Evolutionary conservation across 139 green algal species (phyloP).

Genomic region (Mychonastes homosphaera): DNA sequence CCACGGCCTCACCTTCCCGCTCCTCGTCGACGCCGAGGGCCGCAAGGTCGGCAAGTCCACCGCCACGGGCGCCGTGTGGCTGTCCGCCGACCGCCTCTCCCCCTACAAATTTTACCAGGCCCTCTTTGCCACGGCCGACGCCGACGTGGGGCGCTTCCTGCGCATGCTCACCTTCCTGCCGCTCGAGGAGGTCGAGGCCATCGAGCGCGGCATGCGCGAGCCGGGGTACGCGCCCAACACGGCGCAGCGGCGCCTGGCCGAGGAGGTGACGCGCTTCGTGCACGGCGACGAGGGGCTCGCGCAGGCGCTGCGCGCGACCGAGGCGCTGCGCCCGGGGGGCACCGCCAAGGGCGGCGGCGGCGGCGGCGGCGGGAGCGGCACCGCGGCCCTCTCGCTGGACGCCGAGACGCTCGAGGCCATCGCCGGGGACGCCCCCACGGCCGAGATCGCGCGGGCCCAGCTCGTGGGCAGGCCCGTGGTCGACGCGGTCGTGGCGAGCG

Average conservation of each 20-base stretch:
- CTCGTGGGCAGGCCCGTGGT: slow-evolving; percentile 40
- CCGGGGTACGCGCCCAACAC: slow-evolving; percentile 74
- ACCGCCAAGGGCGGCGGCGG: not conserved
- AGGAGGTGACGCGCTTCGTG: slow-evolving; percentile 92
- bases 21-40: slow-evolving; percentile 66
- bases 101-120: slow-evolving; percentile 99
- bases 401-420: slow-evolving; percentile 63
- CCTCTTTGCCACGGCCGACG: slow-evolving; percentile 70
- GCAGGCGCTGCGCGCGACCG: slow-evolving; percentile 76
- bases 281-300: slow-evolving; percentile 83
- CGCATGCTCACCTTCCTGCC: slow-evolving; percentile 92
- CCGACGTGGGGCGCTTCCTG: slow-evolving; percentile 83
- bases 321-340: slow-evolving; percentile 35
- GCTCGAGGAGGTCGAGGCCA: slow-evolving; percentile 59
- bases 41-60: slow-evolving; percentile 96
- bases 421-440: slow-evolving; percentile 28
- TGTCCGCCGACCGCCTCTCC: slow-evolving; percentile 72
- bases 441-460: not conserved
- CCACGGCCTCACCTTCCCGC: slow-evolving; percentile 20
- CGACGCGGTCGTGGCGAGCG: slow-evolving; percentile 71
- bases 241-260: slow-evolving; percentile 76
- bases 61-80: slow-evolving; percentile 86
- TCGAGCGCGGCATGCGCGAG: slow-evolving; percentile 48
- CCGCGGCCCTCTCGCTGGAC: slow-evolving; percentile 66
- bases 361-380: no score